Percentiles rank a stretch among this genome's conserved stretches.
phyloP scores from a whole-genome alignment of 2,329 filamentous ascomycete genomes.

The Trichophyton simii region DNA sequence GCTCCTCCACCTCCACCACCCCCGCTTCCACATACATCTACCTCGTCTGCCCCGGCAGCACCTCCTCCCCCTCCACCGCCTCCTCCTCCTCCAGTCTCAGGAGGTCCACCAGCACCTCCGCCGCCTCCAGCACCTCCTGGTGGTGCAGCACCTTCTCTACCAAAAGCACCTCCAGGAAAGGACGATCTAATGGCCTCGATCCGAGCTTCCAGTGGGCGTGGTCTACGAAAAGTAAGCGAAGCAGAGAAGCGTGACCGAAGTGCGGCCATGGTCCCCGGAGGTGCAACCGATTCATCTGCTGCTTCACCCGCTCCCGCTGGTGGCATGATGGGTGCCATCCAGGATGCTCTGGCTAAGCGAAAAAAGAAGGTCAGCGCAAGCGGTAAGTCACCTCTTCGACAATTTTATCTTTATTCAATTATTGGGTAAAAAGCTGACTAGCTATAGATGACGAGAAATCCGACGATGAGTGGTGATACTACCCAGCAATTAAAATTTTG shows the following conservation, averaged over 20 bases:
- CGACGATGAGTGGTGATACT: constrained; percentile 34
- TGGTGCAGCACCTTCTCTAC: constrained; percentile 33
- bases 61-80: constrained; percentile 18
- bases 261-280: constrained; percentile 31
- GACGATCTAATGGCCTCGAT: constrained; percentile 38
- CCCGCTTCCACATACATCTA: constrained; percentile 24
- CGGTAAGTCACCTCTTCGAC: constrained; percentile 51
- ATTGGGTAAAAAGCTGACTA: not conserved
- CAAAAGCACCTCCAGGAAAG: constrained; percentile 27
- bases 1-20: constrained; percentile 18
- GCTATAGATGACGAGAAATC: constrained; percentile 35
- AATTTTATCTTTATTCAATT: not conserved
- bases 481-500: not conserved
- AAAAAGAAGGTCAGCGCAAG: constrained; percentile 91
- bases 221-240: constrained; percentile 35
- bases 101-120: constrained; percentile 35
- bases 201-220: constrained; percentile 43
- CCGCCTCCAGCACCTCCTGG: constrained; percentile 36
- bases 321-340: constrained; percentile 72
- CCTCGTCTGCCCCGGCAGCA: constrained; percentile 14
- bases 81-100: constrained; percentile 22
- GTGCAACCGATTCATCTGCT: constrained; percentile 47
- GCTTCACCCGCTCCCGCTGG: constrained; percentile 44
- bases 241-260: constrained; percentile 37
- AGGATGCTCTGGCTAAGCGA: constrained; percentile 63